Percentiles rank a stretch among this genome's conserved stretches.
These are phyloP conservation scores for Gnomoniopsis sp. DNA, from an alignment of 2,329 filamentous ascomycete genomes.

Conservation along the genomic window DNA sequence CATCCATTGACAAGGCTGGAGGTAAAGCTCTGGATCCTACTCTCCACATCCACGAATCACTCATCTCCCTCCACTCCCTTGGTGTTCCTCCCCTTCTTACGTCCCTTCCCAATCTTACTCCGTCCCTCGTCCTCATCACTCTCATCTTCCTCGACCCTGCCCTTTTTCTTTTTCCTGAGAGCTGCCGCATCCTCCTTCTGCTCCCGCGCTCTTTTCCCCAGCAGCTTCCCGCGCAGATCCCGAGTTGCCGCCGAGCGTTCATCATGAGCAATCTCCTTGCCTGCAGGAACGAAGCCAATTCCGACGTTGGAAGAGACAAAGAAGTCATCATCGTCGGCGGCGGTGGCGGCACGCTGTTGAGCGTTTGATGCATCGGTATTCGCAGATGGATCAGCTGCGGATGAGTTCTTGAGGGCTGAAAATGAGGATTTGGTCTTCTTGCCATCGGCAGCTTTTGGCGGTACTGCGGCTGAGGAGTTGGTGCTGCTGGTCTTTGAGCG, in stretches of 20 bases:
- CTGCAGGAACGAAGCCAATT: slow-evolving; percentile 35
- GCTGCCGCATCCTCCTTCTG: slow-evolving; percentile 21
- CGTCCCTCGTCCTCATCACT: slow-evolving; percentile 33
- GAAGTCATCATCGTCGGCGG: slow-evolving; percentile 25
- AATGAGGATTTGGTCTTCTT: slow-evolving; percentile 13
- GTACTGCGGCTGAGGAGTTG: slow-evolving; percentile 7
- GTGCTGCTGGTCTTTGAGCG: slow-evolving; percentile 10
- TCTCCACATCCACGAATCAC: not conserved
- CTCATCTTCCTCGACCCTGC: slow-evolving; percentile 40
- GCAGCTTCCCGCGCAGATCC: slow-evolving; percentile 30
- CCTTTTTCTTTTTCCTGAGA: slow-evolving; percentile 29
- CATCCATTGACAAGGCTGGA: too few species aligned
- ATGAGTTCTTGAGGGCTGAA: slow-evolving; percentile 18
- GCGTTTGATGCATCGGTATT: not conserved
- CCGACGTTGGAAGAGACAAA: slow-evolving; percentile 34
- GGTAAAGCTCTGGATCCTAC: too few species aligned
- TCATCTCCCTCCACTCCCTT: not conserved
- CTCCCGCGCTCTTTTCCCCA: slow-evolving; percentile 22
- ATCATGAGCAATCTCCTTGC: slow-evolving; percentile 18
- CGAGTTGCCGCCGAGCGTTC: slow-evolving; percentile 23
- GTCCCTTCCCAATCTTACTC: slow-evolving; percentile 24
- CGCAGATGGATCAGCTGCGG: slow-evolving; percentile 1
- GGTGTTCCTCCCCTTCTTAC: slow-evolving; percentile 4
- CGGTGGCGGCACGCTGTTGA: slow-evolving; percentile 4
- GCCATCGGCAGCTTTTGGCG: slow-evolving; percentile 1